These are phyloP conservation scores for Trichoderma brevicompactum DNA, from an alignment of 2,329 filamentous ascomycete species.

Conservation along the genomic window DNA sequence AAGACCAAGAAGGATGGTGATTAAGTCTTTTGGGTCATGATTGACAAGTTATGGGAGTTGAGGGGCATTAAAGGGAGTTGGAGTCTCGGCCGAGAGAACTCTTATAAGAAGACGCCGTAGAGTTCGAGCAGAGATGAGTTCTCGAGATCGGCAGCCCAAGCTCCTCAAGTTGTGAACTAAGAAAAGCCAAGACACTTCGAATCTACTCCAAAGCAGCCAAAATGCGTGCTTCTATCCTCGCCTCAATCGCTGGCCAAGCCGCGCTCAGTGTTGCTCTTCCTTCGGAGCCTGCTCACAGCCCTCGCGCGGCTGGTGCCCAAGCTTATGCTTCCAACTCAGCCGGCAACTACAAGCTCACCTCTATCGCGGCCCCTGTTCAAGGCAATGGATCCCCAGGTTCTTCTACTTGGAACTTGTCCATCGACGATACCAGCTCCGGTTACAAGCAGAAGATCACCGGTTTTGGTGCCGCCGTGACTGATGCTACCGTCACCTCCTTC, in stretches of 20 bases:
- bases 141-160: conserved; percentile 15
- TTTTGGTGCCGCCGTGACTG: conserved; percentile 48
- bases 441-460: conserved; percentile 46
- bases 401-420: conserved; percentile 45
- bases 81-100: background rate
- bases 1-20: conserved; percentile 25
- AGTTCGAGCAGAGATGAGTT: background rate
- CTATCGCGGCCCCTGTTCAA: conserved; percentile 41
- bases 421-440: conserved; percentile 45
- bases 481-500: conserved; percentile 46
- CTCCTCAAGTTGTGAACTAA: conserved; percentile 14
- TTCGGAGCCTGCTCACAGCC: conserved; percentile 11
- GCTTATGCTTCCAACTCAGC: conserved; percentile 45
- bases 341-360: conserved; percentile 42
- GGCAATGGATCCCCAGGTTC: conserved; percentile 40
- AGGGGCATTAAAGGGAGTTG: background rate
- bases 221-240: conserved; percentile 25
- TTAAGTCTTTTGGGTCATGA: background rate
- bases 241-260: conserved; percentile 22
- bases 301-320: conserved; percentile 19
- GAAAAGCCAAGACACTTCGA: background rate
- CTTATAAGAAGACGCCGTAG: conserved; percentile 18
- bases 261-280: conserved; percentile 21
- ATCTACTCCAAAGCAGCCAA: background rate
- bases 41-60: conserved; percentile 6